Percentiles rank a stretch among this genome's conserved stretches.
phyloP scores from a whole-genome alignment of 1,284 basidiomycete genomes.

The Cryptococcus sp. region DNA sequence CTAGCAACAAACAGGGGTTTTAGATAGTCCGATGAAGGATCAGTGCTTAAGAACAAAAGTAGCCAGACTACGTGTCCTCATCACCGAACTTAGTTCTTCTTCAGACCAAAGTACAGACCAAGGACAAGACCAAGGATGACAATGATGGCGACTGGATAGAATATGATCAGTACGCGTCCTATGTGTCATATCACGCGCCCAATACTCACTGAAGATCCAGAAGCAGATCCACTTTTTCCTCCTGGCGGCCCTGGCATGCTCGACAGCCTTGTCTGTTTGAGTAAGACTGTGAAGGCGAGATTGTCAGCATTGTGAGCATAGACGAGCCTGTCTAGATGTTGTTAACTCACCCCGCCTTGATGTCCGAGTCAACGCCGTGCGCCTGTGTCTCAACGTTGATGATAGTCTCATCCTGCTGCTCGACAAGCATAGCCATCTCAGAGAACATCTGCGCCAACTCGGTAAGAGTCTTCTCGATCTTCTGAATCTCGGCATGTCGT shows the following conservation, averaged over 20 bases:
- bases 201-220: conserved; percentile 56
- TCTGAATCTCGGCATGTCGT: conserved; percentile 82
- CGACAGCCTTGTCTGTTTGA: conserved; percentile 72
- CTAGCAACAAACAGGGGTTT: too few relatives aligned
- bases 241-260: conserved; percentile 73
- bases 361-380: conserved; percentile 65
- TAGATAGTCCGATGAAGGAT: too few relatives aligned
- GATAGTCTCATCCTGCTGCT: conserved; percentile 77
- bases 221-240: conserved; percentile 82
- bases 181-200: too few relatives aligned
- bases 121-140: conserved; percentile 57
- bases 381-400: conserved; percentile 66
- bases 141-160: conserved; percentile 57
- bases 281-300: conserved; percentile 57
- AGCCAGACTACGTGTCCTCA: background rate
- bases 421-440: conserved; percentile 80
- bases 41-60: background rate
- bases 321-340: background rate
- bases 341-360: conserved; percentile 65
- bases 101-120: conserved; percentile 42
- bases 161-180: background rate
- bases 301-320: background rate
- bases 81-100: conserved; percentile 17
- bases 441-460: conserved; percentile 87
- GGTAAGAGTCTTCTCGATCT: conserved; percentile 81